Conservation (phyloP, 305 asterid genomes). For the Fraxinus baroniana region DNA sequence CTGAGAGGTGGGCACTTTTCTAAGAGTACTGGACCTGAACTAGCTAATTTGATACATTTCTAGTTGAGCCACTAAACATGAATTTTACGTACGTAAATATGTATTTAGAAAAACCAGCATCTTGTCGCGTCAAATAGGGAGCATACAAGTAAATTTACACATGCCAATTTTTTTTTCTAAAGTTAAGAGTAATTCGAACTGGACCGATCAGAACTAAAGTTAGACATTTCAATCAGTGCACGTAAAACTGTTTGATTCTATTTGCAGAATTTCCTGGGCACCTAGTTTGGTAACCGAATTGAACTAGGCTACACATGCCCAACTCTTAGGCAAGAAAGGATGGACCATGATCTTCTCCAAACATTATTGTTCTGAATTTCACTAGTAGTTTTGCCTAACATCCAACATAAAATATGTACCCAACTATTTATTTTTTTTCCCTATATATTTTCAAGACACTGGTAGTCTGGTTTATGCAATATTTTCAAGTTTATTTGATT, state of each 20-base stretch:
- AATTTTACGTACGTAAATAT: too few species aligned
- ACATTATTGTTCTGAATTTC: slow-evolving; percentile 6
- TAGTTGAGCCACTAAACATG: background rate
- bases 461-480: background rate
- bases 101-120: too few species aligned
- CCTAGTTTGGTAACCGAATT: background rate
- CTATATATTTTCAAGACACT: slow-evolving; percentile 31
- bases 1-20: too few species aligned
- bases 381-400: slow-evolving; percentile 26
- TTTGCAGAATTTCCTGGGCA: background rate
- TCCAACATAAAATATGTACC: slow-evolving; percentile 27
- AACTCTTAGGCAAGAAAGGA: background rate
- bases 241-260: background rate
- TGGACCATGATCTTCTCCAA: background rate
- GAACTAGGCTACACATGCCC: background rate
- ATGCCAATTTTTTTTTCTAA: too few species aligned
- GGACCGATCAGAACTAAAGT: too few species aligned
- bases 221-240: background rate
- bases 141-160: too few species aligned
- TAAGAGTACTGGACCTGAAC: too few species aligned
- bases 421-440: slow-evolving; percentile 22
- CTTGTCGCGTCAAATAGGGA: too few species aligned
- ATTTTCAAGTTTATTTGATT: slow-evolving; percentile 5
- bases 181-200: too few species aligned
- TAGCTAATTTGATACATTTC: too few species aligned